Base-by-base conservation (phyloP, 75 land plant species). In the Pseudotsuga menziesii region DNA sequence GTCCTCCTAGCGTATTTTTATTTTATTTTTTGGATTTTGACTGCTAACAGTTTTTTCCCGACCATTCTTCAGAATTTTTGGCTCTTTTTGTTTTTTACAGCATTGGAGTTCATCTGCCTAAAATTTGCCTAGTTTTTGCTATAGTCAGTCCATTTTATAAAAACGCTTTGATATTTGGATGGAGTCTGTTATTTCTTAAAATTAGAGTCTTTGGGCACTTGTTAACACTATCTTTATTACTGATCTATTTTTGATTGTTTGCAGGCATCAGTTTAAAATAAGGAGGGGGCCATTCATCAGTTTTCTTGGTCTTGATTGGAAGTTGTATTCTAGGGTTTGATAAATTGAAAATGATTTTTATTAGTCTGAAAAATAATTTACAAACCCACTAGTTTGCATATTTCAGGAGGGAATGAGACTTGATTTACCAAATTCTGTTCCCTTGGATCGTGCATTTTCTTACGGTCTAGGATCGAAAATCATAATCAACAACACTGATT, bases 371-470 rank as follows among this genome's bases (percentile, higher is more conserved):
- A 48, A 48, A 48, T 48, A 6, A 61, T 27, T 2, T 69, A 20
- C 48, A 36, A 69, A 69, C 16, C 12, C 41, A 44, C 48, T 19
- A 39, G 41, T 41, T 39, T 35, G 22, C 48, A 20, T 41, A 7
- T 39, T 69, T 35, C 72, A 20, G 2, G 52, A 69, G 72, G 72
- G 72, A 41, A 17, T 69, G 72, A 69, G 13, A 69, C 20, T 69
- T 0, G 1, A 41, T 4, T 69, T 39, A 6, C 22, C 9, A 4
- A 6, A 6, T 20, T 41, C 39, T 39, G 9, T 69, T 32, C 35
- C 23, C 3, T 69, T 69, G 5, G 19, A 17, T 15, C 41, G 52
- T 39, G 13, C 12, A 3, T 69, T 35, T 39, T n/a, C 23, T 20
- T 22, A 11, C 8, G 8, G 39, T 41, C 52, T 41, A 4, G n/a